Base-by-base conservation (phyloP, 371 early-diverging fungal genomes). In the Dinochytrium kinnereticum region DNA sequence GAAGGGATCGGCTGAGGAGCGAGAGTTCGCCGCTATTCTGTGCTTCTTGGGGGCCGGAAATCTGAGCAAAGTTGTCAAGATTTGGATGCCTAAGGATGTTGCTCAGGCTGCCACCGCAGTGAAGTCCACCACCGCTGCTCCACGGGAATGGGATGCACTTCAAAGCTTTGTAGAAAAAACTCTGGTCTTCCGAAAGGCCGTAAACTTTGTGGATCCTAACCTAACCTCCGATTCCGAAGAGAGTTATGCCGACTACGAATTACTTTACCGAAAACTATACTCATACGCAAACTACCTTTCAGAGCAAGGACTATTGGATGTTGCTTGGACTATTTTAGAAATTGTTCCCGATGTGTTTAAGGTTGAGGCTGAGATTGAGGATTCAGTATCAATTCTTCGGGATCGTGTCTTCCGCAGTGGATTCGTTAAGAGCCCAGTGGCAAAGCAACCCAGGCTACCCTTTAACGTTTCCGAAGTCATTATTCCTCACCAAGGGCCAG, bases 21-120 rank as follows among this genome's bases (percentile, higher is more conserved):
- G 72, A 70, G 65, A 79, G 73, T 79, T 78, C 64, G 85, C 80
- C 0, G 95, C 96, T 10, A 91, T 92, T 0, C 85, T 97, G 28
- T 97, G 97, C 78, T 96, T 94, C 77, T 82, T 97, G 70, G 92
- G 92, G 15, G 92, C 96, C 0, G 97, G 96, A 34, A 93, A 94
- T 68, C 70, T 98, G 31, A 91, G 92, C 74, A 92, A 91, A 59
- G 95, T 96, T 0, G 87, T 94, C 0, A 78, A 86, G 24, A 91
- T 96, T 50, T 98, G 98, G 98, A 49, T 64, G 17, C 65, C 44
- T 21, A 50, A 64, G 7, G 81, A 80, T 53, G 81, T 80, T 28
- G 76, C 73, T 50, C 73, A 80, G 70, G 72, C 51, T 59, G 51
- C 19, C 75, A 39, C 34, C 28, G 44, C 7, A 67, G 82, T 84